A percentile compares a stretch with the other conserved stretches of the same genome.
Evolutionary conservation across 2,329 filamentous ascomycete species (phyloP).

Genomic region (Talaromyces albobiverticillius): DNA sequence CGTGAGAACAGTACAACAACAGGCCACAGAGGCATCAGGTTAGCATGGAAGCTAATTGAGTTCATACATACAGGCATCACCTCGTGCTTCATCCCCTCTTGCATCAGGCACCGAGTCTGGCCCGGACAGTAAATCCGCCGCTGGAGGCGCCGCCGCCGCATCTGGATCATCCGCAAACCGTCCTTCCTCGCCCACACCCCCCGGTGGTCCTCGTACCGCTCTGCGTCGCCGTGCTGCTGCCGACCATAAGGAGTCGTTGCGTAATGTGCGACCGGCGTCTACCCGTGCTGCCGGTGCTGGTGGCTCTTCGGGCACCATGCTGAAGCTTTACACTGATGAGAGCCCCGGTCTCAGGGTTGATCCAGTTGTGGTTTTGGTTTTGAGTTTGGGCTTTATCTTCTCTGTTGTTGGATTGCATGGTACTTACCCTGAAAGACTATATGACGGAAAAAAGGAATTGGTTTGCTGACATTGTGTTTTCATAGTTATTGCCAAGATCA

Average conservation of each 20-base stretch:
- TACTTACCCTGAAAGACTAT: conserved; percentile 51
- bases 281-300: conserved; percentile 92
- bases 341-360: conserved; percentile 96
- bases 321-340: conserved; percentile 98
- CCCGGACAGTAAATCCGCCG: conserved; percentile 38
- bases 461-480: conserved; percentile 20
- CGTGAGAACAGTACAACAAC: too few relatives aligned
- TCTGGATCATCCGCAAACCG: conserved; percentile 70
- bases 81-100: conserved; percentile 42
- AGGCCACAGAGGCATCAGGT: too few relatives aligned
- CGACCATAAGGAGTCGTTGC: conserved; percentile 95
- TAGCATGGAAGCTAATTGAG: too few relatives aligned
- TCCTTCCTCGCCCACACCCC: conserved; percentile 80
- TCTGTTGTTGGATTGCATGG: conserved; percentile 96
- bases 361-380: conserved; percentile 91
- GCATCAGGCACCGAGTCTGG: conserved; percentile 46
- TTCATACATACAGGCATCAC: too few relatives aligned
- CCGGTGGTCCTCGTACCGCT: conserved; percentile 90
- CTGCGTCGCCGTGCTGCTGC: conserved; percentile 93
- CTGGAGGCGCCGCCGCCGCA: conserved; percentile 49
- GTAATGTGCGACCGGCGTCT: conserved; percentile 88
- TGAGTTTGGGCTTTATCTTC: conserved; percentile 98
- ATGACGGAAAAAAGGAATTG: background rate
- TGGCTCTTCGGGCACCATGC: conserved; percentile 96
- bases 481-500: conserved; percentile 90